A percentile compares a stretch with the other conserved stretches of the same genome.
phyloP scores from a whole-genome alignment of 2,329 filamentous ascomycete species.

The Venturia aucupariae region DNA sequence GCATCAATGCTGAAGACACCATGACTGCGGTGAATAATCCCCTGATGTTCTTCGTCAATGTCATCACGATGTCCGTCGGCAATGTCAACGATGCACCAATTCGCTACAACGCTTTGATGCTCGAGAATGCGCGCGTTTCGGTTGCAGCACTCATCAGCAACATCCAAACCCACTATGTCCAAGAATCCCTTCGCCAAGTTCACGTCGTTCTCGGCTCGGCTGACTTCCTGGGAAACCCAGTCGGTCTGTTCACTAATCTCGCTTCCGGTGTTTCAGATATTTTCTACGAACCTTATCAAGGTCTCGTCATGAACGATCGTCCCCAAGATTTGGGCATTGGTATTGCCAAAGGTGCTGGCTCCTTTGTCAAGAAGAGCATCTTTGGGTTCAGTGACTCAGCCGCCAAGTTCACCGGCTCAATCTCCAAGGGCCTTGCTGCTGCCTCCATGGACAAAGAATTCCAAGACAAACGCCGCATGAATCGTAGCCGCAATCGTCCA shows the following conservation, averaged over 20 bases:
- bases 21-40: constrained; percentile 77
- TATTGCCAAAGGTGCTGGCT: constrained; percentile 92
- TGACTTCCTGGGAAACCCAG: constrained; percentile 94
- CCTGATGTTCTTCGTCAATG: constrained; percentile 97
- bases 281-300: constrained; percentile 98
- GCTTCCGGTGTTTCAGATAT: constrained; percentile 95
- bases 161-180: constrained; percentile 89
- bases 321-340: constrained; percentile 92
- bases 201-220: constrained; percentile 96
- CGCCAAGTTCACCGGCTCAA: constrained; percentile 93
- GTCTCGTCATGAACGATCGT: constrained; percentile 88
- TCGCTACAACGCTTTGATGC: constrained; percentile 81
- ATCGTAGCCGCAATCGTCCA: constrained; percentile 80
- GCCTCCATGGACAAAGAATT: constrained; percentile 98
- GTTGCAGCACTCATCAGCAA: constrained; percentile 75
- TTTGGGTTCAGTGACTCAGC: constrained; percentile 97
- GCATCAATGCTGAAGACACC: constrained; percentile 92
- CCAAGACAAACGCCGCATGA: constrained; percentile 91
- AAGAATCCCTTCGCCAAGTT: constrained; percentile 90
- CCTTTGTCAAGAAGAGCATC: constrained; percentile 96
- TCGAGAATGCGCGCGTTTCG: constrained; percentile 92
- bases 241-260: constrained; percentile 96
- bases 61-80: constrained; percentile 97
- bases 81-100: constrained; percentile 98
- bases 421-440: constrained; percentile 91